Evolutionary conservation across 2,329 filamentous ascomycete genomes (phyloP).

Genomic region (Colletotrichum nymphaeae): DNA sequence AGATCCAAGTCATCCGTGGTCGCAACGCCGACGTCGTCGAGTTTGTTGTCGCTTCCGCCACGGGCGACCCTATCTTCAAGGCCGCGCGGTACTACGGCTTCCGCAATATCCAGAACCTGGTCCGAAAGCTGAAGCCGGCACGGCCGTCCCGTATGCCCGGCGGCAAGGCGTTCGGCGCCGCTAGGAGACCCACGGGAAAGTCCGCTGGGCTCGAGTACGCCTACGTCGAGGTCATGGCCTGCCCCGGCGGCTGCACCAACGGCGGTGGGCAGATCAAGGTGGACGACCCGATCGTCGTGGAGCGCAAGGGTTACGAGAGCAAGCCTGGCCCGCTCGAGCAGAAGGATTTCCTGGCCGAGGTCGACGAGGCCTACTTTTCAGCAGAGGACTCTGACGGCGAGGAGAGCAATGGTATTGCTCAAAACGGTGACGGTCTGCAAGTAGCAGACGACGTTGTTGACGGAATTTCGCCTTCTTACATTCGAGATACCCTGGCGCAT

Average conservation of each 20-base stretch:
- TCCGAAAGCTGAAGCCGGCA: conserved; percentile 88
- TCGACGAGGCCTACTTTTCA: conserved; percentile 93
- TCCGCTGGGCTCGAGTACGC: conserved; percentile 73
- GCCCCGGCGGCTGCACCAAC: conserved; percentile 98
- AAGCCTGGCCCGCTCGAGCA: conserved; percentile 82
- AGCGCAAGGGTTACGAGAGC: conserved; percentile 56
- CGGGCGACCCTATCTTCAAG: conserved; percentile 73
- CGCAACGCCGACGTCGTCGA: conserved; percentile 93
- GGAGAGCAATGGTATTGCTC: conserved; percentile 36
- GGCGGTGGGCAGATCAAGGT: conserved; percentile 95
- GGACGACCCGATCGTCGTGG: conserved; percentile 76
- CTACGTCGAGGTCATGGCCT: conserved; percentile 99
- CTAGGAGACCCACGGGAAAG: conserved; percentile 64
- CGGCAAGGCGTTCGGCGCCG: conserved; percentile 69
- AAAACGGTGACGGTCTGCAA: conserved; percentile 41
- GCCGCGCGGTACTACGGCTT: conserved; percentile 97
- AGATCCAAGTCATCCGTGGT: conserved; percentile 78
- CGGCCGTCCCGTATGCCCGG: conserved; percentile 84
- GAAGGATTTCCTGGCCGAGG: conserved; percentile 83
- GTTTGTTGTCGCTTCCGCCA: conserved; percentile 73
- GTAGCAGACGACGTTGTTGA: conserved; percentile 62
- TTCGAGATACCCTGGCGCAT: conserved; percentile 77
- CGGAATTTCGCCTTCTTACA: conserved; percentile 73
- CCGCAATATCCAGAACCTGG: conserved; percentile 97
- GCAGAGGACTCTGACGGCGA: conserved; percentile 65